Evolutionary conservation across 1,139 yeast species (phyloP), one percentile per base, ranked within the genome.

Genomic region (Geotrichum citri-aurantii): DNA sequence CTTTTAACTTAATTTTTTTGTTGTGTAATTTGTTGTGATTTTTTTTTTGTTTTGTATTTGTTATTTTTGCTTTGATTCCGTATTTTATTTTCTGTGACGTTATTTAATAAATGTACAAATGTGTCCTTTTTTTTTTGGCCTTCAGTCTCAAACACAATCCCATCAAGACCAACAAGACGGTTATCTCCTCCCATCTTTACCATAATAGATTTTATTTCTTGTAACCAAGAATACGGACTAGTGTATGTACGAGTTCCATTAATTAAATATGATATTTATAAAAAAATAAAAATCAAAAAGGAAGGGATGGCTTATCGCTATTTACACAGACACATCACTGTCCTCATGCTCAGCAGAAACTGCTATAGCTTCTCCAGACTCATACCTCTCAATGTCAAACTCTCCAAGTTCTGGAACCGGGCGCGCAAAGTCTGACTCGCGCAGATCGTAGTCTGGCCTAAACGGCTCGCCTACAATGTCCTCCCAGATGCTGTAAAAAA

Each of bases 391-490:
- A 21, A 58, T 51, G 40, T 58, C 60, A 54, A 58, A 55, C 4
- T 57, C 47, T 17, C 44, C 48, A 8, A 57, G 51, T 33, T 49
- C 53, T 5, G 47, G 27, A 17, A 54, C 48, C 3, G 21, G 17
- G 44, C 21, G 44, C 17, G 44, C 21, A 37, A 37, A 37, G 7
- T 37, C 44, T 5, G 19, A 5, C 14, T 37, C 44, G 44, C 44
- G 44, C 44, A 37, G 14, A n/a, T 37, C 21, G 7, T 37, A 37
- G 19, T 37, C 44, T n/a, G 19, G 19, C n/a, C 44, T 17, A 8
- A 37, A 37, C n/a, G 44, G 44, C 21, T 19, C 40, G 11, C 71
- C 71, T 7, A 62, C 64, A 60, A 67, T 61, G 29, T 62, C 65
- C 27, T 58, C 50, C 69, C 69, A 67, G 29, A 68, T 68, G 37